Base-by-base conservation (phyloP, 495 filamentous ascomycete genomes). In the Darksidea phi region DNA sequence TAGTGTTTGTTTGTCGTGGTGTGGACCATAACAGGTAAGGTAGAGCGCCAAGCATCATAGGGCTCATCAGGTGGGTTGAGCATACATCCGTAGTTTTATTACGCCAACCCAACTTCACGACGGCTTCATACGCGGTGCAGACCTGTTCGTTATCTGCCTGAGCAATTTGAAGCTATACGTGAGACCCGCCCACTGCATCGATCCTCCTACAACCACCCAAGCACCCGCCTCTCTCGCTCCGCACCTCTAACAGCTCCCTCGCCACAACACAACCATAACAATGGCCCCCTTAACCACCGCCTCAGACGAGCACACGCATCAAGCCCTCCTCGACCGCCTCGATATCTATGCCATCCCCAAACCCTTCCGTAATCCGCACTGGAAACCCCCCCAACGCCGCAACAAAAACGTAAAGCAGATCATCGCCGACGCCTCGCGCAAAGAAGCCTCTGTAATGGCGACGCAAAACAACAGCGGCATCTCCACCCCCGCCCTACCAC, bases 321-420 rank as follows among this genome's bases (percentile, higher is more conserved):
- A 69, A 38, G 67, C 72, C 38, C 69, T 96, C 38, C 85, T 98
- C 49, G 89, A 96, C 71, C 73, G 86, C 62, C 88, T 97, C 58
- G 94, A 98, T 74, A 88, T 96, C 66, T 85, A 91, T 59, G 78
- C 83, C 17, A 80, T 90, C 69, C 86, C 81, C 23, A 90, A 91
- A 72, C 88, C 84, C 55, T 97, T 95, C 79, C 91, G 94, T 64
- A 95, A 90, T 70, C 77, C 86, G 0, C 74, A 85, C 70, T 98
- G 93, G 93, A 90, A 86, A 62, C 88, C 95, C 17, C 88, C 92
- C 57, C 88, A 91, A 73, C 90, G 94, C 13, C 90, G 94, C 73
- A 97, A 97, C 80, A 97, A 97, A 78, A 96, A 95, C 70, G 86
- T 97, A 74, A 97, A 97, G 74, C 89, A 95, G 71, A 91, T 97